Base-by-base conservation (phyloP, 768 basidiomycete genomes). In the Podaxis sp. region DNA sequence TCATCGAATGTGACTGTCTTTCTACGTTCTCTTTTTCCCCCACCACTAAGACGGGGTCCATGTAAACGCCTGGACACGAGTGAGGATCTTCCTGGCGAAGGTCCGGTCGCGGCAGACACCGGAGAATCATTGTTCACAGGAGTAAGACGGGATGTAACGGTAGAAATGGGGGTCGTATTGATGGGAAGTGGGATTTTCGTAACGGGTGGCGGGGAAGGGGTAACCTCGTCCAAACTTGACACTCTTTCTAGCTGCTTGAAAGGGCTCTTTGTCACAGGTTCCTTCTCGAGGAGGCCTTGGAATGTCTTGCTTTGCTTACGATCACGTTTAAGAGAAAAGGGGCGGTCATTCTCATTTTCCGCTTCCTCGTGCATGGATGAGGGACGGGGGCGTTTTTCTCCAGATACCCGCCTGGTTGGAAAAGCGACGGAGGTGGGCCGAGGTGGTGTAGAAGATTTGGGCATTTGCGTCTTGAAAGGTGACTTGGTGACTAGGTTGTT, bases 401-500 rank as follows among this genome's bases (percentile, higher is more conserved):
- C 90, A 47, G 90, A 91, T 29, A 88, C 87, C 3, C 83, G 81
- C 41, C 82, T 73, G 27, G 75, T 79, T 29, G 76, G 80, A 66
- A 76, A 76, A 1, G 71, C 60, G 37, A 78, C 67, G 12, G 76
- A 66, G 25, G 68, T 66, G 7, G 74, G 71, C 41, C 75, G 67
- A 12, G 73, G 69, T 19, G 79, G 73, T n/a, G 80, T 74, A 2
- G 81, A 73, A 36, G 84, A 78, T n/a, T 80, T 78, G 53, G 85
- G 80, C 25, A 84, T 78, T 64, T 86, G 84, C 2, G 84, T 84
- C 68, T 89, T 90, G 78, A 94, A 94, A 9, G 92, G 92, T 11
- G 93, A 94, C 67, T 93, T 93, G 29, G 89, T 87, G 17, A 94
- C 93, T 60, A 93, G 86, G 70, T 89, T 87, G 71, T 87, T 91